These are phyloP conservation scores for Boletus mariae DNA, from an alignment of 1,284 basidiomycete species.

Conservation along the genomic window DNA sequence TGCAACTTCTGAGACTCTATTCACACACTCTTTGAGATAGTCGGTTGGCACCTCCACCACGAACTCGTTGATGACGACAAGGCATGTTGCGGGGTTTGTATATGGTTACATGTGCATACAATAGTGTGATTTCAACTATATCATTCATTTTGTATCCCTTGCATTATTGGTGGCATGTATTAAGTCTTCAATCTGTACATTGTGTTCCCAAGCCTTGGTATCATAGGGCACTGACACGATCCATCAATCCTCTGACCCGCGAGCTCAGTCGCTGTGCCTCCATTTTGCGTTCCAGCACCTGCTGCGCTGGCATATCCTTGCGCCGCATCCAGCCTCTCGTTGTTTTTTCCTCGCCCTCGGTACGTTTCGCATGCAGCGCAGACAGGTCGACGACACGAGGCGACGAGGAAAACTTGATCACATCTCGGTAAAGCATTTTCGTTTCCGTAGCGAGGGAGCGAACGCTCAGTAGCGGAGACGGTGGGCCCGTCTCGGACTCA, in stretches of 20 bases:
- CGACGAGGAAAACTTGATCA: constrained; percentile 76
- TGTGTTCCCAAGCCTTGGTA: background rate
- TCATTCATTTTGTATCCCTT: background rate
- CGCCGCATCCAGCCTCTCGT: constrained; percentile 63
- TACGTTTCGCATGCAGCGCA: constrained; percentile 48
- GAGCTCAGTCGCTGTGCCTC: constrained; percentile 68
- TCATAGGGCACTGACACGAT: constrained; percentile 44
- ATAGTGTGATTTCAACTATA: too few species aligned
- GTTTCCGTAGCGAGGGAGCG: constrained; percentile 75
- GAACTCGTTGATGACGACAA: too few species aligned
- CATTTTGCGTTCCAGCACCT: constrained; percentile 71
- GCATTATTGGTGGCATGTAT: background rate
- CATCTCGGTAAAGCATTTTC: constrained; percentile 78
- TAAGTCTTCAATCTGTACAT: background rate
- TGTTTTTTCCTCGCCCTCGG: constrained; percentile 38
- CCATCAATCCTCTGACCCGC: constrained; percentile 65
- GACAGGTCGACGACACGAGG: constrained; percentile 83
- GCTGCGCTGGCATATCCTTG: constrained; percentile 75
- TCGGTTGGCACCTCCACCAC: too few species aligned
- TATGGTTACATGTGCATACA: too few species aligned
- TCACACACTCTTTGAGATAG: too few species aligned
- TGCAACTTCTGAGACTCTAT: too few species aligned
- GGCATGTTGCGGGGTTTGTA: too few species aligned
- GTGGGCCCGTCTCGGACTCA: constrained; percentile 52
- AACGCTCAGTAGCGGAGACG: constrained; percentile 48